Evolutionary conservation across 2,329 filamentous ascomycete genomes (phyloP).

Genomic region (Talaromyces islandicus): DNA sequence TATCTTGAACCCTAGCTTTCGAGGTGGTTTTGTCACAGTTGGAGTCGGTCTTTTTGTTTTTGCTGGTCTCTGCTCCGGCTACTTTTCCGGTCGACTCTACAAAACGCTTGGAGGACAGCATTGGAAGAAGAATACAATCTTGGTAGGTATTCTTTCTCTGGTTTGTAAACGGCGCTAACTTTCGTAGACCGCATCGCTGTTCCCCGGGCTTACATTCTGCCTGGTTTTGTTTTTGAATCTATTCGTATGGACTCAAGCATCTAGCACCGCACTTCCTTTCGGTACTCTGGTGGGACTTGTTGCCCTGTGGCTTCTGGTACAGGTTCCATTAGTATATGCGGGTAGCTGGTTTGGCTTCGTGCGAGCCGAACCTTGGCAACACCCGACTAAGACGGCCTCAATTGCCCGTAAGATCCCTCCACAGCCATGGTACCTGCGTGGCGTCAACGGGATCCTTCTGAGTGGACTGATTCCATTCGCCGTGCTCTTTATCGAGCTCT

Average conservation of each 20-base stretch:
- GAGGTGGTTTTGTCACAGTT: slow-evolving; percentile 83
- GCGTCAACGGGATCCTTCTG: slow-evolving; percentile 59
- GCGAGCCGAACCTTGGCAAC: slow-evolving; percentile 63
- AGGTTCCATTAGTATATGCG: slow-evolving; percentile 75
- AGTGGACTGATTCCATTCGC: slow-evolving; percentile 78
- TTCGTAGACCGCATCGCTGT: slow-evolving; percentile 61
- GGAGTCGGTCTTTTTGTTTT: slow-evolving; percentile 77
- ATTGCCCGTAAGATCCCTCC: slow-evolving; percentile 68
- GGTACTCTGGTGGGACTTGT: slow-evolving; percentile 68
- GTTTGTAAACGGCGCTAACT: slow-evolving; percentile 14
- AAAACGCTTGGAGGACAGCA: slow-evolving; percentile 72
- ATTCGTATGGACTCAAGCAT: slow-evolving; percentile 86
- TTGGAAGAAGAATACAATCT: slow-evolving; percentile 69
- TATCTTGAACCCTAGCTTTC: slow-evolving; percentile 76
- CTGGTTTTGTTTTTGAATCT: slow-evolving; percentile 76
- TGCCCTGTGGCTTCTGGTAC: slow-evolving; percentile 76
- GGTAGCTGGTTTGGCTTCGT: slow-evolving; percentile 74
- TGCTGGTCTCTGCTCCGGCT: slow-evolving; percentile 77
- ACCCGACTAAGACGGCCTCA: slow-evolving; percentile 70
- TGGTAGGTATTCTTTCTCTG: slow-evolving; percentile 34
- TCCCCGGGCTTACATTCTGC: slow-evolving; percentile 71
- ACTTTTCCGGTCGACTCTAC: slow-evolving; percentile 78
- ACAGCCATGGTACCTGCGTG: slow-evolving; percentile 69
- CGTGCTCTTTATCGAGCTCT: slow-evolving; percentile 79
- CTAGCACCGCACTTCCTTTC: slow-evolving; percentile 80